phyloP scores from a whole-genome alignment of 257 asterid genomes.

The Rubia yunnanensis region DNA sequence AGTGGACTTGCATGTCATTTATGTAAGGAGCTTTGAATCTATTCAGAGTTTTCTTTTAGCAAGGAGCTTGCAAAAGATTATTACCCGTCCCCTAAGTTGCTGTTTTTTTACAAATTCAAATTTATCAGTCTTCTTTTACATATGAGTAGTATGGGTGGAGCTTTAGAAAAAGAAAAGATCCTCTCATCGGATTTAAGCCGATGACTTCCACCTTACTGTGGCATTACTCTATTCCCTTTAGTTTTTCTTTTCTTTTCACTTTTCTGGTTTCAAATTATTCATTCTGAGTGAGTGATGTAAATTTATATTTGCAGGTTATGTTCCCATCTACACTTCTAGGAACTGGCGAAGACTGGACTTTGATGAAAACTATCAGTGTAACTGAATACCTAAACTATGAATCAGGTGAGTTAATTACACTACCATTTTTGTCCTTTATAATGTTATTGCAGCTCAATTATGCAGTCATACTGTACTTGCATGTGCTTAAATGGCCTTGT shows the following conservation, averaged over 20 bases:
- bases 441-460: not conserved
- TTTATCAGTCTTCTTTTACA: not conserved
- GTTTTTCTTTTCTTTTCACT: not conserved
- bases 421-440: not conserved
- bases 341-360: constrained; percentile 91
- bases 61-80: not conserved
- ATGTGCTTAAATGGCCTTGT: not conserved
- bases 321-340: constrained; percentile 96
- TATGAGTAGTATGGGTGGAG: not conserved
- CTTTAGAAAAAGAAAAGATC: too few species aligned
- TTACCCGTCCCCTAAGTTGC: not conserved
- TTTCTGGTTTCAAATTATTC: not conserved
- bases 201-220: too few species aligned
- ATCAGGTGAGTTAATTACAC: constrained; percentile 51
- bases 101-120: not conserved
- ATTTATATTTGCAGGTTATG: constrained; percentile 53
- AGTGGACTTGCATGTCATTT: not conserved
- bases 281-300: constrained; percentile 3
- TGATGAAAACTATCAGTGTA: constrained; percentile 94
- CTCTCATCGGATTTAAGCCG: too few species aligned
- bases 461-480: not conserved
- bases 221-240: too few species aligned
- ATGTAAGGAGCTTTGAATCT: too few species aligned
- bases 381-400: constrained; percentile 95
- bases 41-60: too few species aligned